Percentiles rank a stretch among this genome's conserved stretches.
Evolutionary conservation across 2,329 filamentous ascomycete species (phyloP).

Genomic region (Coleophoma cylindrospora): DNA sequence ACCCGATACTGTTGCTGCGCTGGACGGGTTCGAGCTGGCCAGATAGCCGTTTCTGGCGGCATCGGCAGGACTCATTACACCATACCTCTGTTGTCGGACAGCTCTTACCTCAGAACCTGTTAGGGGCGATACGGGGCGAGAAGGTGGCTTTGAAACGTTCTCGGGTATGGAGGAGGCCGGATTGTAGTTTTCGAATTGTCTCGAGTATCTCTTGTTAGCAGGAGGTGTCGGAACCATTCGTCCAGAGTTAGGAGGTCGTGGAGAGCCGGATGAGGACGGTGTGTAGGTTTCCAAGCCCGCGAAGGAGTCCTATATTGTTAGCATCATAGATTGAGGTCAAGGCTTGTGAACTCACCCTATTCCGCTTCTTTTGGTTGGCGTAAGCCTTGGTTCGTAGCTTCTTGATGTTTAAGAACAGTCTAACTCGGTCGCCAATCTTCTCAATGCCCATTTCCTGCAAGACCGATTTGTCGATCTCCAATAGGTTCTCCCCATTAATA

Average conservation of each 20-base stretch:
- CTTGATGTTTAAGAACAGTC: conserved; percentile 82
- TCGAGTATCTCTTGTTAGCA: conserved; percentile 59
- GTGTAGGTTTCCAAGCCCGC: conserved; percentile 69
- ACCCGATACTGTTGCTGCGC: conserved; percentile 45
- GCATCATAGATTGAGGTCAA: conserved; percentile 2
- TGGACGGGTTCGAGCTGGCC: conserved; percentile 41
- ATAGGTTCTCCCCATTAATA: conserved; percentile 93
- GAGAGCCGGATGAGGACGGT: conserved; percentile 59
- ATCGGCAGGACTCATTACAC: conserved; percentile 52
- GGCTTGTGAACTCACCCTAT: conserved; percentile 60
- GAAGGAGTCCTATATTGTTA: conserved; percentile 67
- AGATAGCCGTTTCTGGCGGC: conserved; percentile 46
- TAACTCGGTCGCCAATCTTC: conserved; percentile 93
- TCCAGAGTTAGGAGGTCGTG: conserved; percentile 54
- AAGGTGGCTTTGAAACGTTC: conserved; percentile 48
- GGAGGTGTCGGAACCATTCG: conserved; percentile 39
- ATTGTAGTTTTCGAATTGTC: conserved; percentile 44
- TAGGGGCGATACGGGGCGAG: conserved; percentile 66
- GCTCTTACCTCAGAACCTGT: conserved; percentile 19
- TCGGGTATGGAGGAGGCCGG: conserved; percentile 22
- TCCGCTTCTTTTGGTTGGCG: conserved; percentile 74
- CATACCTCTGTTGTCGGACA: conserved; percentile 45
- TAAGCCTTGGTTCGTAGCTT: conserved; percentile 73
- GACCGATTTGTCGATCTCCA: conserved; percentile 95
- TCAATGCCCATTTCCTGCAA: conserved; percentile 98